Evolutionary conservation across 768 basidiomycete species (phyloP).

Genomic region (Naganishia vaughanmartiniae): DNA sequence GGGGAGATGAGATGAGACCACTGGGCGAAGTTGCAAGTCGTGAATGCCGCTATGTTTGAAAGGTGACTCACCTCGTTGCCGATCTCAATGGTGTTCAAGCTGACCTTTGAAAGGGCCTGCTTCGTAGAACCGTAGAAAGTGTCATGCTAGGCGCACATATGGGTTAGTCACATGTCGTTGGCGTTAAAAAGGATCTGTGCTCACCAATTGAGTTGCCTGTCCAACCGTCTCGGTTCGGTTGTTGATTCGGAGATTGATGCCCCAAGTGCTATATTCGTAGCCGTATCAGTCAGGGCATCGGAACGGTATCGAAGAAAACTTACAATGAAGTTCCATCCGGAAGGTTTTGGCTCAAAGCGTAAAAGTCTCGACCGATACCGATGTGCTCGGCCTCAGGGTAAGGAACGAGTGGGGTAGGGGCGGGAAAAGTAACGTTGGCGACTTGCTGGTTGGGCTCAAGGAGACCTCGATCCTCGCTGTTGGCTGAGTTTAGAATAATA

Average conservation of each 20-base stretch:
- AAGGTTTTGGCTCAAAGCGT: constrained; percentile 31
- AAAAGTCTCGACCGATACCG: constrained; percentile 35
- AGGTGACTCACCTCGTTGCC: constrained; percentile 31
- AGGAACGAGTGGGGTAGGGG: constrained; percentile 20
- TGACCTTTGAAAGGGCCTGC: constrained; percentile 4
- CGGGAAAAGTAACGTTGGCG: constrained; percentile 32
- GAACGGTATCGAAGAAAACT: not conserved
- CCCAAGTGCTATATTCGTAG: constrained; percentile 22
- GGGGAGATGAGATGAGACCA: not conserved
- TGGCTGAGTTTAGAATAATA: constrained; percentile 17
- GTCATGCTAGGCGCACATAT: constrained; percentile 5
- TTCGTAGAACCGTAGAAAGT: constrained; percentile 24
- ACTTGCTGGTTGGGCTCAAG: constrained; percentile 29
- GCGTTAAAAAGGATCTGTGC: not conserved
- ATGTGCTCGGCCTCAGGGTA: constrained; percentile 35
- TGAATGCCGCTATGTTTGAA: not conserved
- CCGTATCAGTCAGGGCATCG: not conserved
- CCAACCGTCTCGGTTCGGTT: constrained; percentile 32
- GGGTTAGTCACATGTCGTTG: not conserved
- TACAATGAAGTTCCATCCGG: constrained; percentile 33
- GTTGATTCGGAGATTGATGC: constrained; percentile 20
- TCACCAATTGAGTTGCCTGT: constrained; percentile 30
- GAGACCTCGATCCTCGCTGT: constrained; percentile 33
- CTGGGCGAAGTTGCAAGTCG: not conserved
- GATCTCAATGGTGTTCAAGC: constrained; percentile 29